Base-by-base conservation (phyloP, 176 grass and related monocot genomes). In the Triticum urartu region DNA sequence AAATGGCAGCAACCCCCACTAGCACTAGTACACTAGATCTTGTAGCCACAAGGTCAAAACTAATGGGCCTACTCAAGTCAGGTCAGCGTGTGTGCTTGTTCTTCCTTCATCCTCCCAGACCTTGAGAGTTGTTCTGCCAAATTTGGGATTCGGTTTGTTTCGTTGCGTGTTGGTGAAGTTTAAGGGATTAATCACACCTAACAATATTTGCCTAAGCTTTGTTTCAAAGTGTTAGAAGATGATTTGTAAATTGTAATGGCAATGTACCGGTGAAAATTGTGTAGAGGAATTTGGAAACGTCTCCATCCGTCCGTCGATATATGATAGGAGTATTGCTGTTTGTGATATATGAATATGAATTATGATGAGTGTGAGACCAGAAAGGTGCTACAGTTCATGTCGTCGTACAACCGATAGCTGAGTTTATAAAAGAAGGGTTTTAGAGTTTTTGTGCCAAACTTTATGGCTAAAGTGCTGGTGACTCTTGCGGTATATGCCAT, bases 401-500 rank as follows among this genome's bases (percentile, higher is more conserved):
- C 14, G 62, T 26, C 26, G 64, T 83, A 90, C 64, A 78, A 81
- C n/a, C 50, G 68, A 81, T 85, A 21, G 25, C 58, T 70, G 33
- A 77, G 48, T 68, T 74, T 56, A 84, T 63, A 68, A 42, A 89
- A 28, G 39, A 52, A n/a, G 64, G 22, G 4, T 11, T 43, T 20
- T 64, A 79, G 47, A 30, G 40, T 79, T 43, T 83, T 87, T 25
- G 9, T 84, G 67, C 52, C 33, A 83, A 83, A 11, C 64, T 83
- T 30, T 72, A 40, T 38, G 61, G 12, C 11, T 77, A 76, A 77
- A 70, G 36, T 78, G 64, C 33, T 77, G 52, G 40, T 64, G 21
- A 63, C 47, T 59, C 39, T 45, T 78, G 18, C 67, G n/a, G 75
- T 35, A 91, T 87, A 91, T 87, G 9, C 85, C 47, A 83, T 66